Conservation (phyloP, 2,329 filamentous ascomycete genomes). For the Leptosphaerulina australis region DNA sequence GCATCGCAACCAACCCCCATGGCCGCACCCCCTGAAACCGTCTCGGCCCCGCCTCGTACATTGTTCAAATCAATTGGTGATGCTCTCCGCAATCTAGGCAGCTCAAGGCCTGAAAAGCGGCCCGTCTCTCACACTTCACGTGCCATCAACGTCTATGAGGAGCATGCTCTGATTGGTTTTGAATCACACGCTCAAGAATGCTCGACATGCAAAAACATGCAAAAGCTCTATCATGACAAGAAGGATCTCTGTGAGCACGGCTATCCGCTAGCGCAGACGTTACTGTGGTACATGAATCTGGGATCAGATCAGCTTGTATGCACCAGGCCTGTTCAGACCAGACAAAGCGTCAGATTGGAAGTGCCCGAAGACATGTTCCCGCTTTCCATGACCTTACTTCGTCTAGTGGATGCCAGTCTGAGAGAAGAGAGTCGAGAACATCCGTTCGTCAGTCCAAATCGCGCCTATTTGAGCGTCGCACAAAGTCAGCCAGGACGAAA, state of each 20-base stretch:
- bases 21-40: background rate
- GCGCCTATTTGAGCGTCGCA: slow-evolving; percentile 18
- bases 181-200: slow-evolving; percentile 38
- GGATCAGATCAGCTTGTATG: slow-evolving; percentile 28
- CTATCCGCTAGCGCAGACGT: slow-evolving; percentile 25
- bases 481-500: slow-evolving; percentile 7
- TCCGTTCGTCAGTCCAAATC: slow-evolving; percentile 30
- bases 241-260: slow-evolving; percentile 31
- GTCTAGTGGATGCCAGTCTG: slow-evolving; percentile 24
- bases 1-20: background rate
- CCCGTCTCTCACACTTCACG: slow-evolving; percentile 21
- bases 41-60: slow-evolving; percentile 20
- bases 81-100: slow-evolving; percentile 32
- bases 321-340: slow-evolving; percentile 22
- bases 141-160: slow-evolving; percentile 25
- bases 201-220: slow-evolving; percentile 27
- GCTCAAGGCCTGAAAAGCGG: slow-evolving; percentile 13
- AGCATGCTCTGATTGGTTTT: slow-evolving; percentile 30
- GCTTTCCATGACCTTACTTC: slow-evolving; percentile 26
- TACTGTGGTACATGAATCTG: slow-evolving; percentile 34
- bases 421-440: slow-evolving; percentile 21
- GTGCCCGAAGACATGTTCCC: slow-evolving; percentile 29
- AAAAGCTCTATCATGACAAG: slow-evolving; percentile 27
- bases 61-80: slow-evolving; percentile 31
- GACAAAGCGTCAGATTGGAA: slow-evolving; percentile 22